Evolutionary conservation across 2,329 filamentous ascomycete genomes (phyloP), one percentile per base, ranked within the genome.

Genomic region (Colletotrichum trifolii): DNA sequence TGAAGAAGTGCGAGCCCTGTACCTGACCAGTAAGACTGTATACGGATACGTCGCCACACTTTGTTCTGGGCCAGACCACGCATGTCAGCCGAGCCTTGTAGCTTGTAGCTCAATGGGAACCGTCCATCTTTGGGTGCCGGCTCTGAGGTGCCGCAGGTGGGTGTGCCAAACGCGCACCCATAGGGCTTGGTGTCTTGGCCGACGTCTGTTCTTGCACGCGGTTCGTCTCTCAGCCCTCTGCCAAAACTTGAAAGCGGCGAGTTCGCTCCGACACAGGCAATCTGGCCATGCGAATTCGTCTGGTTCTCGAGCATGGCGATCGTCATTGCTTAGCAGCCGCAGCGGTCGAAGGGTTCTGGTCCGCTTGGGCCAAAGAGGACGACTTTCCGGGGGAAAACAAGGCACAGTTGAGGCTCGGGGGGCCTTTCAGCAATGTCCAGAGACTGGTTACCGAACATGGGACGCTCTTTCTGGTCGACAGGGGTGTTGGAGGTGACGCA

Each of bases 181-280:
- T 25, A 34, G 13, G 52, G 50, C 45, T 49, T 43, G 52, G 58
- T 49, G 38, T 12, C 56, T 61, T 61, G 61, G 61, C 61, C 38
- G 33, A 60, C 56, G 61, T 64, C 42, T 64, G 43, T 48, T 55
- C 49, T 54, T 55, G 9, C 13, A 11, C 25, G 15, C 15, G 17
- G n/a, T 17, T 49, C 35, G 17, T 49, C 12, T 49, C 2, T 25
- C 3, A 25, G 25, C 25, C 25, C 3, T 25, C 25, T 25, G 25
- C 25, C 25, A 25, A 25, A 25, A 25, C 25, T 25, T 25, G 25
- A 25, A 25, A 4, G 25, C 25, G 25, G 25, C 25, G 4, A 25
- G 25, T 25, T 25, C 25, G 4, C 15, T 46, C 15, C 10, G 4
- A 10, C 7, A 17, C 1, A 17, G n/a, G 10, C 25, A 4, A 3